These are phyloP conservation scores for Irpex lacteus DNA, from an alignment of 1,284 basidiomycete species.

Conservation along the genomic window DNA sequence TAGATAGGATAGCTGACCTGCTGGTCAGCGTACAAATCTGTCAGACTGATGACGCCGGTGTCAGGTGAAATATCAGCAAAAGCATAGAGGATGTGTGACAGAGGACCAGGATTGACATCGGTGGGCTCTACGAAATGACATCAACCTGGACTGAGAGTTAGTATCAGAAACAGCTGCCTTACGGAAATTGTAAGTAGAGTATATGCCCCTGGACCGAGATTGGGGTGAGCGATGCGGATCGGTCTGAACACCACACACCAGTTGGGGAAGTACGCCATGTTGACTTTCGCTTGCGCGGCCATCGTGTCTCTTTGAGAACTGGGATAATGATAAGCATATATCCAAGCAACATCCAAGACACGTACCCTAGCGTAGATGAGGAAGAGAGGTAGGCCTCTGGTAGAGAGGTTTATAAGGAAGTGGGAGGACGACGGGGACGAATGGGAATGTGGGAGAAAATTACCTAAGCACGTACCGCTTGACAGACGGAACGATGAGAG, in stretches of 20 bases:
- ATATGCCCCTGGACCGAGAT: conserved; percentile 62
- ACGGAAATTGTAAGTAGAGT: conserved; percentile 73
- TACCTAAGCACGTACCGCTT: not conserved
- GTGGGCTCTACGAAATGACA: conserved; percentile 47
- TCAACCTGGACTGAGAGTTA: conserved; percentile 7
- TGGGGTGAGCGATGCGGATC: not conserved
- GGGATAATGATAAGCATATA: not conserved
- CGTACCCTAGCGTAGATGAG: not conserved
- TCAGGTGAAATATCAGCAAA: conserved; percentile 79
- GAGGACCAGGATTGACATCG: conserved; percentile 51
- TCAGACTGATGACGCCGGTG: conserved; percentile 67
- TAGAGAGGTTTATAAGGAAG: not conserved
- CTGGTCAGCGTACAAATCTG: conserved; percentile 82
- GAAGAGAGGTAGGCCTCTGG: not conserved
- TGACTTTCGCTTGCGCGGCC: conserved; percentile 38
- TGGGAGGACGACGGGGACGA: not conserved
- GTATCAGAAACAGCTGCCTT: conserved; percentile 22
- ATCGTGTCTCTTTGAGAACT: not conserved
- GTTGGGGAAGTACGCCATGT: conserved; percentile 67
- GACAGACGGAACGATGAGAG: not conserved
- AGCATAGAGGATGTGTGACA: conserved; percentile 79
- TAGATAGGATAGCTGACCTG: conserved; percentile 43
- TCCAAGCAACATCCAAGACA: not conserved
- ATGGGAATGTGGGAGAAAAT: not conserved
- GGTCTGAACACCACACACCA: conserved; percentile 35